Percentiles rank a stretch among this genome's conserved stretches.
phyloP scores from a whole-genome alignment of 768 basidiomycete genomes.

The Exsudoporus frostii region DNA sequence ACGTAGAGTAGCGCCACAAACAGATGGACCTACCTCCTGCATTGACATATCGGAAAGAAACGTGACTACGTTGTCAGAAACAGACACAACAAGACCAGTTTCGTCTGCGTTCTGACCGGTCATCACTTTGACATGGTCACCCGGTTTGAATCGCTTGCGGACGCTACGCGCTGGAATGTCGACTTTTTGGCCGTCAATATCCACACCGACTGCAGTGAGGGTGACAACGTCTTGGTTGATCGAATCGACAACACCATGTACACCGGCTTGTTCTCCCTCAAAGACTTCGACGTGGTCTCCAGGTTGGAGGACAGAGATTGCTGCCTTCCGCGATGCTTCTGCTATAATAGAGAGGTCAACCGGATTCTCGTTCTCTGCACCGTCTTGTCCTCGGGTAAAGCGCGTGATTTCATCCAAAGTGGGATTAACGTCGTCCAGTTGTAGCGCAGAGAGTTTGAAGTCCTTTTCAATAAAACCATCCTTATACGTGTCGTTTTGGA shows the following conservation, averaged over 20 bases:
- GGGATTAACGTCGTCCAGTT: slow-evolving; percentile 87
- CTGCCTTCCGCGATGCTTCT: slow-evolving; percentile 86
- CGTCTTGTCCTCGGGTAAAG: slow-evolving; percentile 77
- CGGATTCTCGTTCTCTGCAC: slow-evolving; percentile 58
- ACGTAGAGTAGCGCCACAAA: not conserved
- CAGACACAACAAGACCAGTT: slow-evolving; percentile 92
- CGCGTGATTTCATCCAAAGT: slow-evolving; percentile 95
- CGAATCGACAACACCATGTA: slow-evolving; percentile 89
- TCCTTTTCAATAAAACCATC: slow-evolving; percentile 98
- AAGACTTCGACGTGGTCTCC: slow-evolving; percentile 98
- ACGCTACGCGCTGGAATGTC: slow-evolving; percentile 87
- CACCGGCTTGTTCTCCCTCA: slow-evolving; percentile 93
- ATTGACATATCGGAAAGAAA: slow-evolving; percentile 97
- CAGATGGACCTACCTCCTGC: slow-evolving; percentile 68
- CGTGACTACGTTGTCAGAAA: slow-evolving; percentile 87
- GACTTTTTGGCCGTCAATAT: slow-evolving; percentile 83
- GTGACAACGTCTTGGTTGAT: slow-evolving; percentile 85
- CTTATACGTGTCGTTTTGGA: slow-evolving; percentile 90
- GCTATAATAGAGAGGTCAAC: slow-evolving; percentile 90
- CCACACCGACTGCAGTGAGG: slow-evolving; percentile 74
- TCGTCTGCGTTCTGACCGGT: slow-evolving; percentile 91
- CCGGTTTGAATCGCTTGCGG: slow-evolving; percentile 91
- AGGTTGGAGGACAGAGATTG: slow-evolving; percentile 92
- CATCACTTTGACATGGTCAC: slow-evolving; percentile 99
- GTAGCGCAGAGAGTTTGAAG: slow-evolving; percentile 74